Evolutionary conservation across 2,329 filamentous ascomycete species (phyloP), one percentile per base, ranked within the genome.

Genomic region (Microdochium paspali): DNA sequence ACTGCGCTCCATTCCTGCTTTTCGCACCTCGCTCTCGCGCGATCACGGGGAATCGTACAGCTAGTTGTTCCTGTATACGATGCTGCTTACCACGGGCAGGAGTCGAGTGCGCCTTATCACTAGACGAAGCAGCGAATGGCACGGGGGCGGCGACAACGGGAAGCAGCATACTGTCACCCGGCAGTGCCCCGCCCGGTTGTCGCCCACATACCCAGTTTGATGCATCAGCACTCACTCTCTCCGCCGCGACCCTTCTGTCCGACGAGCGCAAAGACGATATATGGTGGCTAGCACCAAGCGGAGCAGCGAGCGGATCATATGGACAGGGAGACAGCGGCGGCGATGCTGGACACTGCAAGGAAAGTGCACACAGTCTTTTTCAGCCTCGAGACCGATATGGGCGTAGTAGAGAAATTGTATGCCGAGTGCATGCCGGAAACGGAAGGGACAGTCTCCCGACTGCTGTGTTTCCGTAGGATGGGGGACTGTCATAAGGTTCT

Each of bases 321-420:
- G n/a, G n/a, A n/a, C n/a, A n/a, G n/a, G n/a, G n/a, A n/a, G n/a
- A n/a, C n/a, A n/a, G n/a, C n/a, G n/a, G n/a, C n/a, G n/a, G 12
- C 18, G 18, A 20, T 40, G 18, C 35, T 40, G 35, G n/a, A 21
- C n/a, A 51, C 50, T 5, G 26, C 44, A 3, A 42, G 18, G 9
- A 46, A 50, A 24, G 50, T 46, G 43, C 44, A 48, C 25, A 46
- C 45, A 12, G 44, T 46, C 18, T 51, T 51, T 25, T 51, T 51
- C 46, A 47, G 46, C 21, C 25, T 44, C 4, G 47, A 44, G 4
- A 44, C 50, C 9, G 31, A 30, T 3, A 46, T 46, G 10, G 44
- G 32, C 13, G 44, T 45, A n/a, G 26, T 49, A 21, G 43, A 44
- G 4, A 20, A 23, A 18, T 51, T 47, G 50, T 44, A 47, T n/a